Evolutionary conservation across 2,329 filamentous ascomycete genomes (phyloP), one percentile per base, ranked within the genome.

Genomic region (Aspergillus ochraceoroseus): DNA sequence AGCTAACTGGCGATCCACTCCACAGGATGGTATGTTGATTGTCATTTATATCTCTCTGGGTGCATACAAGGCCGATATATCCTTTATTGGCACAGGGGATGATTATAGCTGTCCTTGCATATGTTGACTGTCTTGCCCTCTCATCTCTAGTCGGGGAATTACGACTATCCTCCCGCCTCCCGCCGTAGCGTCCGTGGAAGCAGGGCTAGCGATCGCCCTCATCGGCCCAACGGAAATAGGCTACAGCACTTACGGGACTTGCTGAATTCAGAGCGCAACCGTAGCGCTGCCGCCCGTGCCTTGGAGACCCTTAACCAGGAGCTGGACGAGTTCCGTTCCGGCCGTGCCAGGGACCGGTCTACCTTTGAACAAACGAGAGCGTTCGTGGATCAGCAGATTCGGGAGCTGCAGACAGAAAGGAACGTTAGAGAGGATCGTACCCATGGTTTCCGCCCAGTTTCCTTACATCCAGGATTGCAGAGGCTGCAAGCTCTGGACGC

Each of bases 111-210:
- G n/a, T 11, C 22, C 31, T 33, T 31, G 41, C 41, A 47, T 43
- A 33, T 49, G 46, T 51, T 57, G 47, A 56, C 52, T 29, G 30
- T 41, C 46, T 46, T 38, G 9, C 28, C 34, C 33, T 38, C 34
- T 28, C 14, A 11, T 35, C 23, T 48, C 14, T 49, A 71, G 68
- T 66, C 68, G 43, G 64, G 62, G 35, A 68, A 66, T 42, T 64
- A 67, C 58, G 65, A 67, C 52, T 60, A 63, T 45, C 65, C 66
- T 38, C 62, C 63, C 38, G 65, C 64, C 37, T 65, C 63, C 39
- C 58, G 54, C 26, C 56, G 57, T 41, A 40, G 50, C 20, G 43
- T 57, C 45, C 54, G 54, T 46, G 47, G 49, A 46, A 41, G 31
- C 29, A 46, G 49, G 14, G 27, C 51, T 29, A 47, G 52, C 38